Evolutionary conservation across 768 basidiomycete genomes (phyloP).

Genomic region (Boletus pseudopeckii): DNA sequence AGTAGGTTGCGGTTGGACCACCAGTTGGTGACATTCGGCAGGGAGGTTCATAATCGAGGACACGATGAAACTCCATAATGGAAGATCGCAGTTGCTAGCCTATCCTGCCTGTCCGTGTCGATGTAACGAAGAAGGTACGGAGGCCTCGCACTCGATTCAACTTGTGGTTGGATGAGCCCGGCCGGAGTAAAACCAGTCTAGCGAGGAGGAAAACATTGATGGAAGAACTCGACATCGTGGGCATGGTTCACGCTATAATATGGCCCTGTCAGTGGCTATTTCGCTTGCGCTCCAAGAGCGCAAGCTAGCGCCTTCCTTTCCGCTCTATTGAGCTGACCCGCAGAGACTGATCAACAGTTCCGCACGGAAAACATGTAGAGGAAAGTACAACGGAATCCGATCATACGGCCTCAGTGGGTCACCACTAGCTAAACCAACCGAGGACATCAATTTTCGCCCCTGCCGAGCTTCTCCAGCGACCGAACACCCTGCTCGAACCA

Average conservation of each 20-base stretch:
- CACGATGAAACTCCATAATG: no score
- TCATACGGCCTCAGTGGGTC: neutral
- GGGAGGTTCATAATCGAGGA: no score
- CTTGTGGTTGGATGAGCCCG: no score
- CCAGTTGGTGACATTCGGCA: neutral
- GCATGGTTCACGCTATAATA: no score
- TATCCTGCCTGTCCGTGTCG: no score
- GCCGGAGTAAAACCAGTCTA: no score
- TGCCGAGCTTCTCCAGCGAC: conserved; percentile 82
- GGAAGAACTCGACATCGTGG: no score
- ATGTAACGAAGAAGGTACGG: no score
- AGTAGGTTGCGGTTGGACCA: neutral
- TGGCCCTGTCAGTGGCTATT: neutral
- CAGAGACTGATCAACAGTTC: neutral
- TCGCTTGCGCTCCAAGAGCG: neutral
- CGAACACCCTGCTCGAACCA: conserved; percentile 89
- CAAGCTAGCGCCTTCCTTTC: neutral
- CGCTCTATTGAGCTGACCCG: neutral
- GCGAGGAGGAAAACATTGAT: no score
- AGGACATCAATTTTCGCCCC: conserved; percentile 47
- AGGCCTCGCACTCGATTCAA: no score
- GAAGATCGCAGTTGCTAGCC: no score
- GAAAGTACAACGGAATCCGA: neutral
- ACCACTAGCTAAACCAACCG: neutral
- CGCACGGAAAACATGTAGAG: neutral